Conservation (phyloP, 768 basidiomycete species). For the Boletus barrowsii region DNA sequence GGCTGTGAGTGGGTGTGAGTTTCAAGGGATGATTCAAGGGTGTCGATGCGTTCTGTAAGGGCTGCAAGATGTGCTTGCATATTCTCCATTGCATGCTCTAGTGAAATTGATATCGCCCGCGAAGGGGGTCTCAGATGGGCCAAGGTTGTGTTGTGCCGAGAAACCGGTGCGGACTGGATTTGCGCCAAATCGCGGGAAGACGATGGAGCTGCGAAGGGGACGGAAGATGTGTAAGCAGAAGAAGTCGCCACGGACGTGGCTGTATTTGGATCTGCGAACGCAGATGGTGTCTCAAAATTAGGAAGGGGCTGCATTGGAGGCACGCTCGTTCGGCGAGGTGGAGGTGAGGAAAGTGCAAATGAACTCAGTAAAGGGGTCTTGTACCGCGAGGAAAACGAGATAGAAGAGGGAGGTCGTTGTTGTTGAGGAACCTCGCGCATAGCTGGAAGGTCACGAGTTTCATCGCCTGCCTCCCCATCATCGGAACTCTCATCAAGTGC, state of each 20-base stretch:
- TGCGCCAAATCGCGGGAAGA: conserved; percentile 39
- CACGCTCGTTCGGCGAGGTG: conserved; percentile 39
- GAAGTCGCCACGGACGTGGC: conserved; percentile 37
- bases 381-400: conserved; percentile 64
- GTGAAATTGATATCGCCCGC: conserved; percentile 23
- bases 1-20: conserved; percentile 25
- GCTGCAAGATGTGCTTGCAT: conserved; percentile 82
- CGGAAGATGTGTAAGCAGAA: conserved; percentile 35
- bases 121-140: conserved; percentile 44
- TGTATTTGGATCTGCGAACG: conserved; percentile 53
- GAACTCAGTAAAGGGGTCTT: conserved; percentile 73
- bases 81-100: conserved; percentile 77
- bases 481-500: conserved; percentile 41
- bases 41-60: conserved; percentile 78
- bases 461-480: conserved; percentile 47
- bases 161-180: conserved; percentile 33
- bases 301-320: conserved; percentile 73
- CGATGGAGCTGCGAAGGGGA: conserved; percentile 37
- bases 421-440: conserved; percentile 38
- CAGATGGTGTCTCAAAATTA: conserved; percentile 67
- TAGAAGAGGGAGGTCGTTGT: conserved; percentile 67
- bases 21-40: conserved; percentile 46
- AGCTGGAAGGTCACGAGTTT: conserved; percentile 42
- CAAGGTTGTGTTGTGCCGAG: conserved; percentile 34
- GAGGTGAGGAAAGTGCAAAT: conserved; percentile 54